Evolutionary conservation across 192 early-diverging fungal species (phyloP), one percentile per base, ranked within the genome.

Genomic region (Fimicolochytrium jonesii): DNA sequence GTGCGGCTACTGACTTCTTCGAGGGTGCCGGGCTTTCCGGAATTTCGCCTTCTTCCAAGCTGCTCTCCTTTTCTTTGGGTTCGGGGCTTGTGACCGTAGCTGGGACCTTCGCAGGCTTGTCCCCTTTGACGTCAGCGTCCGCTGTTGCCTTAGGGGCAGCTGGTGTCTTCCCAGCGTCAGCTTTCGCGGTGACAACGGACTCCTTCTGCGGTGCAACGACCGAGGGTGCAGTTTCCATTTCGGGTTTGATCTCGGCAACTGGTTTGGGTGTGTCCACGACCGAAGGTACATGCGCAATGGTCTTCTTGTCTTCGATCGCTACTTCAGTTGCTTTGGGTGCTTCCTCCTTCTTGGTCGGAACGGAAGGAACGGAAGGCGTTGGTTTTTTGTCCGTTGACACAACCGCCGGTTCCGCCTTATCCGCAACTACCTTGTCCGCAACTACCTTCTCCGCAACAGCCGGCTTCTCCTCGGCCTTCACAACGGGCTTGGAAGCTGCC

Each of bases 1-100:
- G 43, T 37, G 25, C 81, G 69, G 11, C 70, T 42, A 33, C 42
- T 65, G 39, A 72, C 66, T 42, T 87, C 76, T 47, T 74, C 78
- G 32, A 84, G 71, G 26, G 29, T 59, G 71, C 61, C n/a, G 68
- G 79, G 59, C 59, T 67, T 54, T 57, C 33, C 36, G 13, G 47
- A 23, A 29, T 43, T 67, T 18, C 45, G 20, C 41, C 41, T n/a
- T 42, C 48, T 49, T 49, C 26, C 18, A 15, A 18, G 34, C 36
- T 18, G 25, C 67, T 13, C n/a, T 20, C 10, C 33, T 18, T 23
- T 25, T 43, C 28, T 68, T 68, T 43, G 62, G 60, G 22, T 35
- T 20, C 18, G 65, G 47, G n/a, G 61, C 18, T 23, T 17, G 57
- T 13, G 52, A 65, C 13, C 65, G 45, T 0, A 29, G 45, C 10